phyloP scores from a whole-genome alignment of 805 yeast species.

The Candida ovalis region DNA sequence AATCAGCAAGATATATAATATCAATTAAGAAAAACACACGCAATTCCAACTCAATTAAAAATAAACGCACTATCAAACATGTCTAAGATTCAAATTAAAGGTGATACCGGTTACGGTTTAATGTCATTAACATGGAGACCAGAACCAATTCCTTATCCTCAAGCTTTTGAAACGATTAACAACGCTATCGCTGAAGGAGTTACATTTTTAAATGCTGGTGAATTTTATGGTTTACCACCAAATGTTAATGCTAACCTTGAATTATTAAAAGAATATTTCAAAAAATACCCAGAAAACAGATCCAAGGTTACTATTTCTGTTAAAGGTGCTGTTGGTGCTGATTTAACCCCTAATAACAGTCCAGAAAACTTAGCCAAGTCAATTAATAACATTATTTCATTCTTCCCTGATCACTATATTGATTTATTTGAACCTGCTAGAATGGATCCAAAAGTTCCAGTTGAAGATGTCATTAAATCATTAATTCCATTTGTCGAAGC shows the following conservation, averaged over 20 bases:
- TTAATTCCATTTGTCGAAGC: conserved; percentile 55
- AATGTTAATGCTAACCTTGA: conserved; percentile 48
- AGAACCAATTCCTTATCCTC: conserved; percentile 48
- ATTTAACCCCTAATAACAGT: conserved; percentile 45
- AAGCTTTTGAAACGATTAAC: conserved; percentile 51
- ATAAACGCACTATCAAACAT: too few relatives aligned
- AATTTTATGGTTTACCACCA: conserved; percentile 60
- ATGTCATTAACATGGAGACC: conserved; percentile 79
- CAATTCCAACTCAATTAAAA: too few relatives aligned
- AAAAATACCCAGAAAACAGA: conserved; percentile 51
- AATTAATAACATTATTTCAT: conserved; percentile 41
- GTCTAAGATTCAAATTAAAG: conserved; percentile 11
- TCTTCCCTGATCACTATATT: conserved; percentile 36
- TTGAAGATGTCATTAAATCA: conserved; percentile 55
- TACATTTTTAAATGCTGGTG: conserved; percentile 67
- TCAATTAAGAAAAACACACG: too few relatives aligned
- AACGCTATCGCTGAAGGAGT: conserved; percentile 47
- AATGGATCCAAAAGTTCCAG: conserved; percentile 51
- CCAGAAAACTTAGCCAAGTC: conserved; percentile 44
- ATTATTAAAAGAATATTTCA: conserved; percentile 54
- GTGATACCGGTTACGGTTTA: conserved; percentile 63
- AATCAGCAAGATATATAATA: too few relatives aligned
- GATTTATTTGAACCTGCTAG: conserved; percentile 75
- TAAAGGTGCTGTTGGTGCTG: conserved; percentile 55
- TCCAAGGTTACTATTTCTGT: conserved; percentile 57